Conservation (phyloP, 371 early-diverging fungal species). For the Syncephalastrum sp. region DNA sequence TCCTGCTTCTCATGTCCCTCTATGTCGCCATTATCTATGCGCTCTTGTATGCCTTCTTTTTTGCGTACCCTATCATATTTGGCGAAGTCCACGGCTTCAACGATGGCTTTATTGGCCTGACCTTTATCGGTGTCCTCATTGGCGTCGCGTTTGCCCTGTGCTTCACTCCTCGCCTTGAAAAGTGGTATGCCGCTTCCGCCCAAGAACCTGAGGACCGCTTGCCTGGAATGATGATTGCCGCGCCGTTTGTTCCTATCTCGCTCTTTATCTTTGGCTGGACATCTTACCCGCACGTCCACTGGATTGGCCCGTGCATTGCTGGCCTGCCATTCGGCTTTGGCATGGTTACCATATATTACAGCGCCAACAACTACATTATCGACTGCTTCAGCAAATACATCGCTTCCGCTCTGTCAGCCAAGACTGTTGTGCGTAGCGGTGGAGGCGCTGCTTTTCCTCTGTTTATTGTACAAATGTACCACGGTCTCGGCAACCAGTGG, state of each 20-base stretch:
- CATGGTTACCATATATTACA: conserved; percentile 41
- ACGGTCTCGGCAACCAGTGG: conserved; percentile 37
- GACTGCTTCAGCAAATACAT: conserved; percentile 43
- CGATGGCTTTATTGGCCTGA: conserved; percentile 39
- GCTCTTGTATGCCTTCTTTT: conserved; percentile 43
- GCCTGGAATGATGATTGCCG: conserved; percentile 44
- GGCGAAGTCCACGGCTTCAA: conserved; percentile 31
- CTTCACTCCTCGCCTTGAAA: conserved; percentile 34
- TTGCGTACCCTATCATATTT: conserved; percentile 45
- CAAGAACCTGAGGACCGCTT: conserved; percentile 45
- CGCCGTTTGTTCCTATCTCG: conserved; percentile 40
- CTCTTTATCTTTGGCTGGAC: conserved; percentile 51
- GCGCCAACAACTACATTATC: conserved; percentile 46
- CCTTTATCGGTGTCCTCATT: conserved; percentile 40
- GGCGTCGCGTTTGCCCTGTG: conserved; percentile 36
- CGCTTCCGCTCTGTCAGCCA: conserved; percentile 45
- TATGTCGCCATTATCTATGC: conserved; percentile 47
- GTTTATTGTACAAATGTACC: conserved; percentile 42
- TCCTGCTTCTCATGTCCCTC: conserved; percentile 36
- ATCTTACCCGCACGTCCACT: conserved; percentile 35
- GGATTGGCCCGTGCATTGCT: conserved; percentile 34
- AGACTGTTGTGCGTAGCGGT: conserved; percentile 38
- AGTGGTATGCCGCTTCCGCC: conserved; percentile 19
- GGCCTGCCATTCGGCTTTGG: conserved; percentile 47
- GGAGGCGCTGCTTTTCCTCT: conserved; percentile 50